Conservation (phyloP, 495 filamentous ascomycete species). For the Melanomma pulvis-pyrius region DNA sequence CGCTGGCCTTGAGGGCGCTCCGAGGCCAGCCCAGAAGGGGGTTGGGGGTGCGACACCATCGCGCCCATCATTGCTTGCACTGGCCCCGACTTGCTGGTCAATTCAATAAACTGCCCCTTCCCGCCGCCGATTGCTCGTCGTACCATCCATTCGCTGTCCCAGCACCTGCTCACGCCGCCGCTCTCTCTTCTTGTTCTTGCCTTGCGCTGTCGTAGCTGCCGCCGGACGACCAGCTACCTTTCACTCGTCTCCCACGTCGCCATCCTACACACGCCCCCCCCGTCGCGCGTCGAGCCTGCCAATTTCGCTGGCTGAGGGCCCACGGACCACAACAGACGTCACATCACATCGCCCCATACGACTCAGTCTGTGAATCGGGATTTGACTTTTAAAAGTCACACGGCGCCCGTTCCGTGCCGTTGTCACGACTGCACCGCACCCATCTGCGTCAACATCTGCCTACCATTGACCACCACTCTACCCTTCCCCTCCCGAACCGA, state of each 20-base stretch:
- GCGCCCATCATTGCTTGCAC: background rate
- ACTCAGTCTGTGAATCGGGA: constrained; percentile 5
- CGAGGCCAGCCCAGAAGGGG: background rate
- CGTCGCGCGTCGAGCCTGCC: background rate
- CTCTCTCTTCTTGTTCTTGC: background rate
- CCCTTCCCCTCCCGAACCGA: background rate
- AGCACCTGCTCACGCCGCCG: background rate
- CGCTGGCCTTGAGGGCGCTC: background rate
- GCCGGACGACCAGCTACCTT: constrained; percentile 8
- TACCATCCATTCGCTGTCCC: background rate
- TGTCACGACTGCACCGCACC: background rate
- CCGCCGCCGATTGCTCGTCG: background rate
- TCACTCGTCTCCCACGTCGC: background rate
- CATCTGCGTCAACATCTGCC: background rate
- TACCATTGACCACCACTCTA: background rate
- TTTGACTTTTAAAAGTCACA: constrained; percentile 15
- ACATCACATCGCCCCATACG: constrained; percentile 9
- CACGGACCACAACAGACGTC: constrained; percentile 15
- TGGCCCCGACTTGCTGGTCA: background rate
- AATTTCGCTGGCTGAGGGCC: background rate
- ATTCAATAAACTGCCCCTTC: background rate
- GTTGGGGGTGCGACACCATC: background rate
- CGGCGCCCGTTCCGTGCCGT: background rate
- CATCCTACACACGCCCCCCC: background rate
- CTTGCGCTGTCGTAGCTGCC: constrained; percentile 5